Percentiles rank a stretch among this genome's conserved stretches.
phyloP scores from a whole-genome alignment of 2,329 filamentous ascomycete genomes.

The Diplodia sapinea region DNA sequence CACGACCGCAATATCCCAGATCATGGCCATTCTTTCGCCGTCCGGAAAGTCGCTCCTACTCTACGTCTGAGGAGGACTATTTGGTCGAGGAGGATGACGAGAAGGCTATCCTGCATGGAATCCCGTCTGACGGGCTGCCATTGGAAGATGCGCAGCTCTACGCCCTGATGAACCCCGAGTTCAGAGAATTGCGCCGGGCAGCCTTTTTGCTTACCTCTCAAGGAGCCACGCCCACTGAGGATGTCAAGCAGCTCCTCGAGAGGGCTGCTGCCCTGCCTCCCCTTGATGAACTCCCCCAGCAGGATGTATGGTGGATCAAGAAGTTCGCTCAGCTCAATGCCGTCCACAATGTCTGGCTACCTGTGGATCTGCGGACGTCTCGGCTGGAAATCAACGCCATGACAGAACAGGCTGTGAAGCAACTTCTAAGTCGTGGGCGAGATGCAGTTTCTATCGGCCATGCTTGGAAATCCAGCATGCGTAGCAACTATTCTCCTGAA shows the following conservation, averaged over 20 bases:
- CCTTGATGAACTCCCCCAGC: conserved; percentile 13
- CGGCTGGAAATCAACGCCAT: conserved; percentile 21
- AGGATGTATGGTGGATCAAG: conserved; percentile 30
- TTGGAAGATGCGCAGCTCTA: background rate
- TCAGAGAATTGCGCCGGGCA: conserved; percentile 3
- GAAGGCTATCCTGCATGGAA: background rate
- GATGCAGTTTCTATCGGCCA: background rate
- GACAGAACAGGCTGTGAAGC: conserved; percentile 27
- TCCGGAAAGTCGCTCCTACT: conserved; percentile 1
- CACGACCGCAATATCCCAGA: background rate
- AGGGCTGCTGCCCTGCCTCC: background rate
- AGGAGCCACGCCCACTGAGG: background rate
- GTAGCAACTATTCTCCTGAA: background rate
- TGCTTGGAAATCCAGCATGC: conserved; percentile 6
- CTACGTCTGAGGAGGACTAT: conserved; percentile 15
- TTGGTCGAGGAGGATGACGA: conserved; percentile 24
- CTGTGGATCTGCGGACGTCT: conserved; percentile 1
- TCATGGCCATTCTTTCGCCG: background rate
- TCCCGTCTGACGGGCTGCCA: background rate
- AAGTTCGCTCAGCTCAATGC: conserved; percentile 18
- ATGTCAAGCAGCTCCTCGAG: background rate
- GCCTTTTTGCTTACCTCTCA: background rate
- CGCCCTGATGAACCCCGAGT: conserved; percentile 4
- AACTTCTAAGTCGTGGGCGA: background rate
- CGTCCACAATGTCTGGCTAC: conserved; percentile 16